These are phyloP conservation scores for Larix sibirica DNA, from an alignment of 83 land plant species.

Conservation along the genomic window DNA sequence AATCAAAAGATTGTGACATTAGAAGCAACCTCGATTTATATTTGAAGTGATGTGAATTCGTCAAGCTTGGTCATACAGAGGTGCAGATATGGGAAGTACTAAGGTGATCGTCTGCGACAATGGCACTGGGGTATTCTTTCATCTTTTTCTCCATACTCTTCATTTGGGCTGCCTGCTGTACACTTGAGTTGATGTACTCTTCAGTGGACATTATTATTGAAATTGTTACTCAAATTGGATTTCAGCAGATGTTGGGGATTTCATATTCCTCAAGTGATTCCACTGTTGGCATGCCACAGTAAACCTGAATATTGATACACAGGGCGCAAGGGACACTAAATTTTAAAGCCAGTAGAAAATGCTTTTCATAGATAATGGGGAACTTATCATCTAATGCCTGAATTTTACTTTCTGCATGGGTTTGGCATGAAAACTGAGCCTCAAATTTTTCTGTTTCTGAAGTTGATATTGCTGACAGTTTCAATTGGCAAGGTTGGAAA, in stretches of 20 bases:
- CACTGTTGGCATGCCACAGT: not conserved
- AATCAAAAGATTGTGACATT: too few relatives aligned
- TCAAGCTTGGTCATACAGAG: too few relatives aligned
- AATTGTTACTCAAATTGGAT: not conserved
- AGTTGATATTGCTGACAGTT: not conserved
- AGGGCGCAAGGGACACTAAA: too few relatives aligned
- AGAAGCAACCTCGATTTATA: too few relatives aligned
- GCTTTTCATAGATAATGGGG: not conserved
- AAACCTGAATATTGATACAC: not conserved
- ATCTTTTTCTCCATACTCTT: not conserved
- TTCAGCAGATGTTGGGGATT: too few relatives aligned
- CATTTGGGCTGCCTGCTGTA: not conserved
- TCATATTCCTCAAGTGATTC: not conserved
- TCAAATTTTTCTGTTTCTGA: not conserved
- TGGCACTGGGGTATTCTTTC: conserved; percentile 49
- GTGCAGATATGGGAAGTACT: conserved; percentile 8
- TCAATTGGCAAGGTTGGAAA: too few relatives aligned
- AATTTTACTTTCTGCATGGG: not conserved
- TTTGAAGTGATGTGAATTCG: too few relatives aligned
- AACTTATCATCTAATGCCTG: not conserved
- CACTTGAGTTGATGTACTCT: not conserved
- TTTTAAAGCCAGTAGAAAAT: not conserved
- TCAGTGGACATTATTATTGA: not conserved
- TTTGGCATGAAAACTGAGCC: not conserved
- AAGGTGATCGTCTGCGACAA: conserved; percentile 56